Evolutionary conservation across 2,329 filamentous ascomycete genomes (phyloP).

Genomic region (Penicillium sp.): DNA sequence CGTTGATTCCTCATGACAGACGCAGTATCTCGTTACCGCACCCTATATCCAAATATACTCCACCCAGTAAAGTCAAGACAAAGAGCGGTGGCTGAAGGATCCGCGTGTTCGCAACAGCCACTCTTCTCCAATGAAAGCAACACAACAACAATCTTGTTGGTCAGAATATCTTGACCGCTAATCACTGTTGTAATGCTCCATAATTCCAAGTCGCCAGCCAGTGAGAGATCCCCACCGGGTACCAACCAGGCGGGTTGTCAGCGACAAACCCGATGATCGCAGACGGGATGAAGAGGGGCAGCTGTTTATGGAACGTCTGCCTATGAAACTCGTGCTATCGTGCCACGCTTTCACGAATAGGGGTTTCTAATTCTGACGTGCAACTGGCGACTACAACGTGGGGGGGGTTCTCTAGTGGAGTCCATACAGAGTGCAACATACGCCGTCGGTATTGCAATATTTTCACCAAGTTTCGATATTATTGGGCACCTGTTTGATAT

Average conservation of each 20-base stretch:
- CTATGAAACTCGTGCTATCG: background rate
- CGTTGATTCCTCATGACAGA: background rate
- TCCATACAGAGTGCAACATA: no score
- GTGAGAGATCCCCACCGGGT: slow-evolving; percentile 6
- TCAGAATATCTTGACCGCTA: slow-evolving; percentile 5
- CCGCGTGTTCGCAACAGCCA: slow-evolving; percentile 1
- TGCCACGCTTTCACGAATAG: background rate
- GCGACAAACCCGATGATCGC: slow-evolving; percentile 20
- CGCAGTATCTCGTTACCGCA: background rate
- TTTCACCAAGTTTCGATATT: background rate
- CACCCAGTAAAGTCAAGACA: background rate
- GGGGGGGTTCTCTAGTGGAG: no score
- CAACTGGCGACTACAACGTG: background rate
- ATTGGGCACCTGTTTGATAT: background rate
- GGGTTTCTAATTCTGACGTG: background rate
- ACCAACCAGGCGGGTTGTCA: slow-evolving; percentile 16
- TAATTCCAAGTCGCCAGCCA: background rate
- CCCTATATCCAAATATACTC: background rate
- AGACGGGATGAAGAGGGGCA: slow-evolving; percentile 10
- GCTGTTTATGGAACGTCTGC: background rate
- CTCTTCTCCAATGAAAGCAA: background rate
- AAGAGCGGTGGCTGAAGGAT: slow-evolving; percentile 15
- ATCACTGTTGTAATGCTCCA: background rate
- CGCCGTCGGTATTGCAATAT: background rate
- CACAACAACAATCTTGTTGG: background rate